Base-by-base conservation (phyloP, 2,329 filamentous ascomycete genomes). In the Sporothrix brasiliensis region DNA sequence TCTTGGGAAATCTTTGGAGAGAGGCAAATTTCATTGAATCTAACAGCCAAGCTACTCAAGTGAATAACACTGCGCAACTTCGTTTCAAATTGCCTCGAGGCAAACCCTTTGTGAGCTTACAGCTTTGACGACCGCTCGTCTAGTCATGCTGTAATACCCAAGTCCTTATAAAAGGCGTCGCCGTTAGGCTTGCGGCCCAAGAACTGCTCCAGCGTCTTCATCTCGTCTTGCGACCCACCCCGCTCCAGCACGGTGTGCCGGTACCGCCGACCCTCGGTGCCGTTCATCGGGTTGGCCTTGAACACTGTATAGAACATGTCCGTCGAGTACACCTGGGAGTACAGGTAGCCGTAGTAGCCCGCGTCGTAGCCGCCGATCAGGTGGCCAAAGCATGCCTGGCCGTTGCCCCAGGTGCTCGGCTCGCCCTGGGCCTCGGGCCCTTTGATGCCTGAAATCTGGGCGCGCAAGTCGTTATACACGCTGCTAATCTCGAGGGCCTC, bases 271-370 rank as follows among this genome's bases (percentile, higher is more conserved):
- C 92, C 92, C 77, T 93, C 88, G 74, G 86, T 86, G 44, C 84
- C 85, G 78, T 93, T 87, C 91, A 94, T 93, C 0, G 92, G 92
- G 78, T 94, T 84, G 75, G 87, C 83, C 82, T 90, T 89, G 82
- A 95, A 95, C 61, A 91, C 89, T 0, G 86, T 86, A 80, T 92
- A 89, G 83, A 94, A 96, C 91, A 96, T 94, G 79, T 96, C 92
- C 34, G 90, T 87, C 27, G 89, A 92, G 81, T 94, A 95, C 21
- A 95, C 92, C 78, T 92, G 87, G 0, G 90, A 92, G 73, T 87
- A 90, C 47, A 91, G 81, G 77, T 91, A 91, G 75, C 88, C 88
- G 79, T 95, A 95, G 81, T 94, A 94, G 56, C 92, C 91, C 41
- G 92, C 92, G 79, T 94, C 92, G 76, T 95, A 95, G 1, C 92